A percentile compares a stretch with the other conserved stretches of the same genome.
phyloP scores from a whole-genome alignment of 257 asterid genomes.

The Penstemon barbatus region DNA sequence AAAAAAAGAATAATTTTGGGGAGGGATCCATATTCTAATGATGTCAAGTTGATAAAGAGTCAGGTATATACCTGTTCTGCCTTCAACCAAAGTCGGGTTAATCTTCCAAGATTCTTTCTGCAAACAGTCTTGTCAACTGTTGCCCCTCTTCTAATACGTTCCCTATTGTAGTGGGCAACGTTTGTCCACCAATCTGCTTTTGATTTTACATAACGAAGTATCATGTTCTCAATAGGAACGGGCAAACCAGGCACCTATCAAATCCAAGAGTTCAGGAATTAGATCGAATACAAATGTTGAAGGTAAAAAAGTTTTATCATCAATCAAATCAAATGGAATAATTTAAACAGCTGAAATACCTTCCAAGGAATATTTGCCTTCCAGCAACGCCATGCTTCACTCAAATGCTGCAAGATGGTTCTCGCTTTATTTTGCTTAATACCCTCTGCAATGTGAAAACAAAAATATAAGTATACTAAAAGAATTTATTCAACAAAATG shows the following conservation, averaged over 20 bases:
- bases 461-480: slow-evolving; percentile 9
- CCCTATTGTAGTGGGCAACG: slow-evolving; percentile 98
- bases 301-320: background rate
- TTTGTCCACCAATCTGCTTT: slow-evolving; percentile 99
- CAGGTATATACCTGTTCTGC: slow-evolving; percentile 75
- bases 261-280: slow-evolving; percentile 19
- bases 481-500: background rate
- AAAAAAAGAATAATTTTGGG: background rate
- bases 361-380: slow-evolving; percentile 99
- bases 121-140: slow-evolving; percentile 99
- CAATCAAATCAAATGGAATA: background rate
- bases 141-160: slow-evolving; percentile 98
- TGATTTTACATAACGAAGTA: slow-evolving; percentile 96
- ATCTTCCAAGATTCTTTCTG: slow-evolving; percentile 96
- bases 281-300: background rate
- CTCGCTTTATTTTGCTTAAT: slow-evolving; percentile 96
- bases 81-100: slow-evolving; percentile 99
- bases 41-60: background rate
- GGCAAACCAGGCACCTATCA: slow-evolving; percentile 90
- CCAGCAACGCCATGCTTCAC: slow-evolving; percentile 99
- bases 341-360: slow-evolving; percentile 36
- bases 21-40: slow-evolving; percentile 5
- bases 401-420: slow-evolving; percentile 93
- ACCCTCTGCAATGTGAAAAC: slow-evolving; percentile 61
- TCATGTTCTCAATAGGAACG: slow-evolving; percentile 99